phyloP scores from a whole-genome alignment of 495 filamentous ascomycete species.

The Neurospora sublineolata region DNA sequence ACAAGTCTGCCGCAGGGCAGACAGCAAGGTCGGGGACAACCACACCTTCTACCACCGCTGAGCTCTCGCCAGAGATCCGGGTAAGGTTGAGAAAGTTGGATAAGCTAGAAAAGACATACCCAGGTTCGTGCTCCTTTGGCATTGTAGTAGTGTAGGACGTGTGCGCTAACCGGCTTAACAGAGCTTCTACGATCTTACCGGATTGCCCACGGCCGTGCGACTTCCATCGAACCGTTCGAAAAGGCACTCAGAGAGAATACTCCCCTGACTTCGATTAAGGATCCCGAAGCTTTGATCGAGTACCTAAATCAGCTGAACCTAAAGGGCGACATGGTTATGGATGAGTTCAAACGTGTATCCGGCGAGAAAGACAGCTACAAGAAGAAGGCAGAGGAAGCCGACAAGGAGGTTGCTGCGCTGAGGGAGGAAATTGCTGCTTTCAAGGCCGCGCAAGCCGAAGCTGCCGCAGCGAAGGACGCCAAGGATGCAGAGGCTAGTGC shows the following conservation, averaged over 20 bases:
- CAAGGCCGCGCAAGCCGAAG: constrained; percentile 21
- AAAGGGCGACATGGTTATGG: constrained; percentile 79
- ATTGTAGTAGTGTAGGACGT: neutral
- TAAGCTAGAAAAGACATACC: constrained; percentile 76
- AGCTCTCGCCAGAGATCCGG: constrained; percentile 63
- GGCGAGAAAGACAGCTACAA: constrained; percentile 71
- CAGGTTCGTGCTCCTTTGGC: constrained; percentile 43
- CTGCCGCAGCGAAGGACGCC: constrained; percentile 11
- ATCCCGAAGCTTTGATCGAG: constrained; percentile 76
- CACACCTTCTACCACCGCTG: constrained; percentile 24
- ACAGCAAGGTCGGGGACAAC: neutral
- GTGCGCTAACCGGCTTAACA: constrained; percentile 18
- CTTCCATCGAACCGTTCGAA: constrained; percentile 86
- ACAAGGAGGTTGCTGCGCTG: constrained; percentile 49
- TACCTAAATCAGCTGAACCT: constrained; percentile 85
- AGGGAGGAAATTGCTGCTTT: constrained; percentile 27
- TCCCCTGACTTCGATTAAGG: constrained; percentile 74
- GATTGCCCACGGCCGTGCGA: constrained; percentile 72
- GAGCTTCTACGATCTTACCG: constrained; percentile 87
- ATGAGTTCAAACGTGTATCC: constrained; percentile 82
- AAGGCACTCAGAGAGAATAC: constrained; percentile 82
- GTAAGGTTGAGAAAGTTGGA: constrained; percentile 65
- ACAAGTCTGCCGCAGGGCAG: constrained; percentile 5
- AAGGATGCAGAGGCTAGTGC: neutral
- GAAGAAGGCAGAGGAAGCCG: constrained; percentile 57